A percentile compares a stretch with the other conserved stretches of the same genome.
phyloP scores from a whole-genome alignment of 495 filamentous ascomycete species.

The Cercophora sp. region DNA sequence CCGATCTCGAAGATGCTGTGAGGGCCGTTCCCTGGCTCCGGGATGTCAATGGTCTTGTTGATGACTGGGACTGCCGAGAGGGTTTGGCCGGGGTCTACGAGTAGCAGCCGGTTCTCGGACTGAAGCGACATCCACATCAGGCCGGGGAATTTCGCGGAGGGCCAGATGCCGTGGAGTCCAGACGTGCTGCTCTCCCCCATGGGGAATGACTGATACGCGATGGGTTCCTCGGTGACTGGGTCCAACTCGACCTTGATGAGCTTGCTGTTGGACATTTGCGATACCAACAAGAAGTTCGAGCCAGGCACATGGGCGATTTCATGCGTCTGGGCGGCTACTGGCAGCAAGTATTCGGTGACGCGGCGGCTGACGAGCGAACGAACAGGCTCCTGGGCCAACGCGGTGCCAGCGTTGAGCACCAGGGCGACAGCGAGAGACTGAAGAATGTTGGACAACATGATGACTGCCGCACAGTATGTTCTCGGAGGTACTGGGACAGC shows the following conservation, averaged over 20 bases:
- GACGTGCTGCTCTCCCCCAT: constrained; percentile 3
- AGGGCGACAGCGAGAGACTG: too few relatives aligned
- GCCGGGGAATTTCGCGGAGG: neutral
- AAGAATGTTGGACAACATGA: too few relatives aligned
- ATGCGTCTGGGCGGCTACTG: constrained; percentile 3
- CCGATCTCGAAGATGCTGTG: constrained; percentile 7
- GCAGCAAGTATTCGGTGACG: constrained; percentile 4
- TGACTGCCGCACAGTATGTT: too few relatives aligned
- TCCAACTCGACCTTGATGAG: constrained; percentile 7
- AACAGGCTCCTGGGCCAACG: neutral
- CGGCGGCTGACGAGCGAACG: constrained; percentile 4
- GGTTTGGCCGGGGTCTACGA: neutral
- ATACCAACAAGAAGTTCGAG: constrained; percentile 2
- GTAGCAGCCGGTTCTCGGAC: constrained; percentile 7
- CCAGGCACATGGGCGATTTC: constrained; percentile 4
- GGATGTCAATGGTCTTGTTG: constrained; percentile 8
- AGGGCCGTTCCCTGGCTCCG: constrained; percentile 3
- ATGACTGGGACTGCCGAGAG: constrained; percentile 1
- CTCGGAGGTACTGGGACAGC: too few relatives aligned
- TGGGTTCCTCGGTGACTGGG: neutral
- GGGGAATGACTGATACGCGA: constrained; percentile 7
- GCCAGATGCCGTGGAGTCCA: constrained; percentile 7
- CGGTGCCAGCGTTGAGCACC: neutral
- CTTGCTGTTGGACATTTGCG: constrained; percentile 12
- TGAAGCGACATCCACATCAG: constrained; percentile 7